Percentiles rank a stretch among this genome's conserved stretches.
Evolutionary conservation across 2,329 filamentous ascomycete genomes (phyloP).

Genomic region (Scedosporium dehoogii): DNA sequence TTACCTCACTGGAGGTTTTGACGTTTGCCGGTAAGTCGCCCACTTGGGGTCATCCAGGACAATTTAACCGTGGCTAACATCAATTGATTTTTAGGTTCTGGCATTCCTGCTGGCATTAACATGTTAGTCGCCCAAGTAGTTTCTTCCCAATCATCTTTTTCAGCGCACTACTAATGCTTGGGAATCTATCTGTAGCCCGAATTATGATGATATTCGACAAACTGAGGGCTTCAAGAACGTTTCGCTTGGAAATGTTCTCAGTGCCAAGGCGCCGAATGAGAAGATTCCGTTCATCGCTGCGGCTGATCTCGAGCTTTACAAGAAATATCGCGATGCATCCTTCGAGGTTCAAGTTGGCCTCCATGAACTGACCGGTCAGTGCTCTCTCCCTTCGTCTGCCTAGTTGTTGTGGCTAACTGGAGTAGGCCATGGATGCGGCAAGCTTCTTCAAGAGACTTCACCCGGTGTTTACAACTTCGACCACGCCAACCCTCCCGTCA

Average conservation of each 20-base stretch:
- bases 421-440: slow-evolving; percentile 77
- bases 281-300: slow-evolving; percentile 82
- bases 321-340: slow-evolving; percentile 72
- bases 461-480: slow-evolving; percentile 85
- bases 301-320: slow-evolving; percentile 66
- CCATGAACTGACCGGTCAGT: slow-evolving; percentile 62
- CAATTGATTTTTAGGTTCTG: slow-evolving; percentile 32
- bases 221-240: slow-evolving; percentile 87
- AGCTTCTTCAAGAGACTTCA: slow-evolving; percentile 81
- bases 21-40: slow-evolving; percentile 49
- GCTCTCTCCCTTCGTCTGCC: not conserved
- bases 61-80: not conserved
- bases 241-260: slow-evolving; percentile 84
- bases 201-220: slow-evolving; percentile 71
- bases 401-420: slow-evolving; percentile 9
- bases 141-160: not conserved
- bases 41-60: slow-evolving; percentile 19
- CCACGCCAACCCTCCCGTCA: slow-evolving; percentile 66
- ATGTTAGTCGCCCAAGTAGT: slow-evolving; percentile 27
- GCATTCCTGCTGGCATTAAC: slow-evolving; percentile 59
- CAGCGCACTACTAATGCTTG: slow-evolving; percentile 8
- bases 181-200: slow-evolving; percentile 32
- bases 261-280: slow-evolving; percentile 85
- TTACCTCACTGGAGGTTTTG: slow-evolving; percentile 86
- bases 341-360: slow-evolving; percentile 96